Base-by-base conservation (phyloP, 176 grass and related monocot genomes). In the Cenchrus fungigraminus region DNA sequence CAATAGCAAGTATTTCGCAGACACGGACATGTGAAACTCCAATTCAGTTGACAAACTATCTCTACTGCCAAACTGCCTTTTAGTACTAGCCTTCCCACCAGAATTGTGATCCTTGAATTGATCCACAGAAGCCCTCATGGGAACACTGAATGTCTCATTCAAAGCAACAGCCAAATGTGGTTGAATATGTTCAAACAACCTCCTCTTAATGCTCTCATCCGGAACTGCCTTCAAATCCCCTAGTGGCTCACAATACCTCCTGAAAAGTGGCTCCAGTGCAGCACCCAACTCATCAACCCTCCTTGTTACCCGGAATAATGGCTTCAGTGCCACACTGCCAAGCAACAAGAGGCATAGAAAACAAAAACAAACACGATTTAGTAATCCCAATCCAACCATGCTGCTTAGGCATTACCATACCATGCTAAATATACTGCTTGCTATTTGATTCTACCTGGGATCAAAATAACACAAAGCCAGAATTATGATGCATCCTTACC, bases 21-120 rank as follows among this genome's bases (percentile, higher is more conserved):
- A 96, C 4, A 94, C 82, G 7, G 93, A 92, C 97, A 99, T 99
- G 77, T 99, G 93, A 80, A 99, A 94, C 63, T 94, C 93, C 86
- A 96, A 79, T 79, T 94, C 91, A 31, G 69, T 76, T 9, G 6
- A 78, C 46, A 68, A 77, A 49, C 62, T 77, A 71, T 91, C 86
- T 74, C 78, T 90, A 54, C 88, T 76, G 66, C 71, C 74, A 69
- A 74, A 61, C 82, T 86, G 69, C 56, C 84, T 93, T 87, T 83
- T 96, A 74, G 73, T 59, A 54, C 53, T 78, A 20, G 64, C 76
- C 81, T 91, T 99, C 62, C 68, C 77, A 67, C 52, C 61, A 82
- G 74, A 79, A 83, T 1, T 79, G 5, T 20, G 58, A 28, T 57
- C 80, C 25, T 90, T 90, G 73, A 53, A 74, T 58, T 71, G 71